Percentiles rank a stretch among this genome's conserved stretches.
phyloP scores from a whole-genome alignment of 2,329 filamentous ascomycete genomes.

The Phialemoniopsis sp. region DNA sequence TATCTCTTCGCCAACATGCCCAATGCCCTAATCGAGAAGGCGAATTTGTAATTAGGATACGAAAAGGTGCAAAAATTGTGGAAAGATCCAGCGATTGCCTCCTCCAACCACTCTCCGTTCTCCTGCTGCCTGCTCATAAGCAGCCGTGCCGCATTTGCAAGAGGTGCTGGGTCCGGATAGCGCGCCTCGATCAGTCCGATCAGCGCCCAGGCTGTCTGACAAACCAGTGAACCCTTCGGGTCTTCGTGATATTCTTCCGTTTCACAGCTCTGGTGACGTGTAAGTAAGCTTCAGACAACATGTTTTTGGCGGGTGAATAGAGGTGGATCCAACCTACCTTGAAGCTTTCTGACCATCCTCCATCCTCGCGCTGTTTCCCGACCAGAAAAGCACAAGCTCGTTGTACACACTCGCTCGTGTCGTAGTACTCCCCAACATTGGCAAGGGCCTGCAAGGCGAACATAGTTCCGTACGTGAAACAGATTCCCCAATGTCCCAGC shows the following conservation, averaged over 20 bases:
- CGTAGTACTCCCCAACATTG: conserved; percentile 76
- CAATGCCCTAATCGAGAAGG: conserved; percentile 88
- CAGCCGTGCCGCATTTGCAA: conserved; percentile 71
- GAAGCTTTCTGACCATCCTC: conserved; percentile 97
- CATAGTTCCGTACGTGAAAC: conserved; percentile 96
- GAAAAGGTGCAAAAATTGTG: conserved; percentile 99
- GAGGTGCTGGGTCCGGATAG: conserved; percentile 70
- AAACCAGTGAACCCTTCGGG: conserved; percentile 73
- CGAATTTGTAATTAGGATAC: conserved; percentile 98
- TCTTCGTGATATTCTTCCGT: conserved; percentile 72
- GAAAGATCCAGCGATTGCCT: conserved; percentile 96
- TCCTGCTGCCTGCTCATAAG: conserved; percentile 80
- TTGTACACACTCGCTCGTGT: conserved; percentile 64
- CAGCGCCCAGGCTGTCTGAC: conserved; percentile 89
- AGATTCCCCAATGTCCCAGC: conserved; percentile 98
- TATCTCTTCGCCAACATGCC: conserved; percentile 80
- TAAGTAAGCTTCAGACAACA: too few relatives aligned
- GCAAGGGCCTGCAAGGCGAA: conserved; percentile 87
- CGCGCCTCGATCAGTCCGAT: conserved; percentile 78
- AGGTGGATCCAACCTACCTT: conserved; percentile 35
- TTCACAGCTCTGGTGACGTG: conserved; percentile 68
- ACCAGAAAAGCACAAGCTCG: conserved; percentile 83
- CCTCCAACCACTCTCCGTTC: conserved; percentile 93
- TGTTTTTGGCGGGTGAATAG: too few relatives aligned
- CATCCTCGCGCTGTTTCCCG: conserved; percentile 79